Conservation (phyloP, 2,329 filamentous ascomycete species). For the Lachnellula willkommii region DNA sequence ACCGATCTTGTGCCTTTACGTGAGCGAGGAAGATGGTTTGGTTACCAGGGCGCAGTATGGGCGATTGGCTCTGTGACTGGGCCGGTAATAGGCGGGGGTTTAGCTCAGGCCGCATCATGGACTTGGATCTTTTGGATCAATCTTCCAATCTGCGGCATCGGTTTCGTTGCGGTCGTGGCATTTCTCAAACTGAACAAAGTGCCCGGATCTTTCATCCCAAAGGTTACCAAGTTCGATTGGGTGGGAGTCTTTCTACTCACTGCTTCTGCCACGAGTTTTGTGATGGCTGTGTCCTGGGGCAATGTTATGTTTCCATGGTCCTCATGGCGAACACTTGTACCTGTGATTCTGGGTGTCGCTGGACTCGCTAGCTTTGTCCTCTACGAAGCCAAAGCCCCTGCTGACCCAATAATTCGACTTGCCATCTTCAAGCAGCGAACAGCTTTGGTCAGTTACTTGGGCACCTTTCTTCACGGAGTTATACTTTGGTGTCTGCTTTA, state of each 20-base stretch:
- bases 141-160: conserved; percentile 7
- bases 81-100: conserved; percentile 26
- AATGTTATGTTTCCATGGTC: conserved; percentile 58
- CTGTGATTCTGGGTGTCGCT: conserved; percentile 41
- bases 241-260: conserved; percentile 12
- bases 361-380: conserved; percentile 46
- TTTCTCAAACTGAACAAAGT: conserved; percentile 1
- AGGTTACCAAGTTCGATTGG: conserved; percentile 26
- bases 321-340: conserved; percentile 54
- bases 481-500: conserved; percentile 47
- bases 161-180: conserved; percentile 1
- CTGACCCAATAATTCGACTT: conserved; percentile 30
- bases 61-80: conserved; percentile 29
- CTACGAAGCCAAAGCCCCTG: conserved; percentile 39
- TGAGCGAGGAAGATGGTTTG: conserved; percentile 34
- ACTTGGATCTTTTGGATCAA: conserved; percentile 54
- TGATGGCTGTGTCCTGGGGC: conserved; percentile 11
- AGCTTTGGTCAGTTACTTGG: conserved; percentile 42
- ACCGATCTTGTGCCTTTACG: conserved; percentile 40
- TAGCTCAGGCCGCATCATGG: conserved; percentile 39
- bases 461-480: conserved; percentile 50
- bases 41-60: conserved; percentile 18
- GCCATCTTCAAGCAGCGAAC: conserved; percentile 39
- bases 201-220: background rate
- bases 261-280: conserved; percentile 13